Percentiles rank a stretch among this genome's conserved stretches.
Conservation (phyloP, 2,329 filamentous ascomycete genomes). For the Arthrobotrys sphaeroides region DNA sequence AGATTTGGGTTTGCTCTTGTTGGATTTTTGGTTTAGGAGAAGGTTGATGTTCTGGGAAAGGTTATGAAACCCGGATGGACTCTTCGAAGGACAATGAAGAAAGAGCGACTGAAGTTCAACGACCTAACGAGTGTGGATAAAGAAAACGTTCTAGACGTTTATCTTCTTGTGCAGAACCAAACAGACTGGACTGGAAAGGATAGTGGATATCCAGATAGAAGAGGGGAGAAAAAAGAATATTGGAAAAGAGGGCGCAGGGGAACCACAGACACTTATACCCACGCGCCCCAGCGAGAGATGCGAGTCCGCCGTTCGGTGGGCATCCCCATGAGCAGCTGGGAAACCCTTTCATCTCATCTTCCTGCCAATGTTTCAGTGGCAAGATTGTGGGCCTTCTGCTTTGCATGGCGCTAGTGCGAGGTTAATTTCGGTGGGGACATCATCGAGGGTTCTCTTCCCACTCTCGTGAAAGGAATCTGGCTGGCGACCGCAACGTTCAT, state of each 20-base stretch:
- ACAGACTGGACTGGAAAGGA: slow-evolving; percentile 23
- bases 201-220: slow-evolving; percentile 17
- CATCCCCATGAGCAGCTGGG: slow-evolving; percentile 25
- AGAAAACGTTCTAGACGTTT: slow-evolving; percentile 50
- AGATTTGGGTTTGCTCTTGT: too few species aligned
- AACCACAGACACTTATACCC: slow-evolving; percentile 51
- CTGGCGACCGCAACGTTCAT: slow-evolving; percentile 15
- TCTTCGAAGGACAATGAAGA: slow-evolving; percentile 8
- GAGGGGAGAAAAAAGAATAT: neutral
- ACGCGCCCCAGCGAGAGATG: neutral
- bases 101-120: slow-evolving; percentile 39
- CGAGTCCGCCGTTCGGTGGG: neutral
- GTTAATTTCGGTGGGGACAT: slow-evolving; percentile 43
- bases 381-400: slow-evolving; percentile 38
- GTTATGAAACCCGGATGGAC: slow-evolving; percentile 24
- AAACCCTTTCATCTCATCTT: slow-evolving; percentile 54
- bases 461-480: slow-evolving; percentile 15
- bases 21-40: slow-evolving; percentile 22
- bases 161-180: slow-evolving; percentile 21
- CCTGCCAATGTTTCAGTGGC: slow-evolving; percentile 52
- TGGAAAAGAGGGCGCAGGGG: slow-evolving; percentile 49
- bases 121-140: slow-evolving; percentile 49
- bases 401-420: slow-evolving; percentile 45
- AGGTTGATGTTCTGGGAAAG: neutral
- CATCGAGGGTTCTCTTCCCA: neutral